Evolutionary conservation across 2,329 filamentous ascomycete genomes (phyloP).

Genomic region (Curvularia sp.): DNA sequence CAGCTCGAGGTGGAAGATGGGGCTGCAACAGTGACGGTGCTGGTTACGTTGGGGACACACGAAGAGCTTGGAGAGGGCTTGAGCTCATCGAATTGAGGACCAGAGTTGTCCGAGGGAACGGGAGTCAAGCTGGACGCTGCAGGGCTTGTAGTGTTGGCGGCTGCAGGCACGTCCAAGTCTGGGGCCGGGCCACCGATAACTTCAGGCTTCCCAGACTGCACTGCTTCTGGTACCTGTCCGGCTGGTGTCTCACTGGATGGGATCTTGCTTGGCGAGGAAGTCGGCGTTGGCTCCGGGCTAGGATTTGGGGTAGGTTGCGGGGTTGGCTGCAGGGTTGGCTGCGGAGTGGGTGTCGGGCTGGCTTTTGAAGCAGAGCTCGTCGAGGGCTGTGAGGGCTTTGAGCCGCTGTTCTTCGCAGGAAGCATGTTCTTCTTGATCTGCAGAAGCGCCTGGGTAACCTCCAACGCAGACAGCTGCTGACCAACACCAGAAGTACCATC

Average conservation of each 20-base stretch:
- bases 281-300: not conserved
- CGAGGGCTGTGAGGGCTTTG: constrained; percentile 30
- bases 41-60: constrained; percentile 15
- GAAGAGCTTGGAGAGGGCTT: constrained; percentile 15
- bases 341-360: constrained; percentile 22
- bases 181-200: constrained; percentile 8
- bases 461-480: constrained; percentile 56
- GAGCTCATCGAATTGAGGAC: constrained; percentile 18
- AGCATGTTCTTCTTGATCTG: constrained; percentile 42
- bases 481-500: constrained; percentile 55
- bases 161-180: not conserved
- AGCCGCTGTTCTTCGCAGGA: constrained; percentile 37
- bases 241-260: constrained; percentile 13
- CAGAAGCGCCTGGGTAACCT: constrained; percentile 55
- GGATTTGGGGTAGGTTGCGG: not conserved
- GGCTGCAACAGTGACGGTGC: constrained; percentile 10
- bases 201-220: constrained; percentile 18
- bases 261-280: constrained; percentile 7
- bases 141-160: constrained; percentile 12
- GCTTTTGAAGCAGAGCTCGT: constrained; percentile 25
- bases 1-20: constrained; percentile 13
- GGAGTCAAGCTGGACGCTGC: constrained; percentile 6
- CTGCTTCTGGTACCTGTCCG: not conserved
- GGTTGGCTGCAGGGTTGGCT: not conserved
- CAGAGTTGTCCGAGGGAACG: constrained; percentile 22